Conservation (phyloP, 148 eudicot genomes). For the Vaccinium myrtillus region DNA sequence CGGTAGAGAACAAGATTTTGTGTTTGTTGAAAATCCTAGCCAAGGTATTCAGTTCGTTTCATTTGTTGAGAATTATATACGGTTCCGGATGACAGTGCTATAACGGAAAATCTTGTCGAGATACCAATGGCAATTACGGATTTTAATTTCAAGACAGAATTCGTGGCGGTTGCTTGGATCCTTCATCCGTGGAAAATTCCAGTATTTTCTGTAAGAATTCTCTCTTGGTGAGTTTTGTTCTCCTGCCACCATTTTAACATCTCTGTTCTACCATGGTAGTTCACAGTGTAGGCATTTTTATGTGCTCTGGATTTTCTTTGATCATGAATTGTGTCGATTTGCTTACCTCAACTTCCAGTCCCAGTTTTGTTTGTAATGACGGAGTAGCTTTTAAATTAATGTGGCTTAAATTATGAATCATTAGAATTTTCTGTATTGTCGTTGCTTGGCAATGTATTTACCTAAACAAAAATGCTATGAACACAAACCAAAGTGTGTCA, state of each 20-base stretch:
- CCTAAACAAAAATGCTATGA: not conserved
- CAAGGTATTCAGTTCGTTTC: slow-evolving; percentile 10
- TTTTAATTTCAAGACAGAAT: not conserved
- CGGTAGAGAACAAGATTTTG: no score
- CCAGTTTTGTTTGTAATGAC: not conserved
- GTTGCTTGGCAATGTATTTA: not conserved
- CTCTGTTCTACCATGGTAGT: not conserved
- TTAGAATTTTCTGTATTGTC: not conserved
- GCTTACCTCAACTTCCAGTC: not conserved
- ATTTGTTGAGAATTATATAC: not conserved
- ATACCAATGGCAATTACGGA: not conserved
- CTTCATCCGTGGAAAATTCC: not conserved
- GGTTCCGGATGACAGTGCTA: not conserved
- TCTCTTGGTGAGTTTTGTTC: slow-evolving; percentile 1
- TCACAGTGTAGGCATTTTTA: not conserved
- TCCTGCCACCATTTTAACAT: not conserved
- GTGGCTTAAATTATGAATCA: not conserved
- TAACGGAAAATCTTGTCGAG: not conserved
- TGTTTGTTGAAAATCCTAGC: no score
- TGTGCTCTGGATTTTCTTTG: not conserved
- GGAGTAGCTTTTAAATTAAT: not conserved
- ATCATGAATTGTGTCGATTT: not conserved
- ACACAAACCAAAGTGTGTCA: not conserved
- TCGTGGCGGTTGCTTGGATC: not conserved
- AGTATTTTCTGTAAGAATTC: not conserved